Base-by-base conservation (phyloP, 164 flowering plant genomes). In the Houttuynia cordata region DNA sequence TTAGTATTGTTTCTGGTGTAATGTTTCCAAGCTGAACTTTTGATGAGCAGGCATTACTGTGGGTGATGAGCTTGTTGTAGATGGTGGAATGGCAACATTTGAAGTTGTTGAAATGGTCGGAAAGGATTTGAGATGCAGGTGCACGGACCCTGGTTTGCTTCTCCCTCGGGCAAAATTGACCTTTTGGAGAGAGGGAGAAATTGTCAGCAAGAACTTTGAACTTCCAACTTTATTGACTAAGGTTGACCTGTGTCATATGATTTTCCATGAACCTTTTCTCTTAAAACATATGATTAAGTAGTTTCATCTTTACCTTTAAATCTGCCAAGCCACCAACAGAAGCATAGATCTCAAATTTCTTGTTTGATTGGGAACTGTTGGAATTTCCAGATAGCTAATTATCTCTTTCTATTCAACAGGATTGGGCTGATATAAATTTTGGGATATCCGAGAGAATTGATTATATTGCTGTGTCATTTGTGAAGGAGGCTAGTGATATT, bases 61-160 rank as follows among this genome's bases (percentile, higher is more conserved):
- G 71, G 97, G 96, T 50, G 97, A 91, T 79, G 89, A 75, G 61
- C 78, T 91, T 61, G 86, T 91, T 30, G 74, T 91, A 67, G 97
- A 91, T 72, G 97, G 93, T 70, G 97, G 97, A 60, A 90, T 87
- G 97, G 85, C 90, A 47, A 80, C 81, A 57, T 90, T 90, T 77
- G 83, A 82, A 69, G 97, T 91, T 20, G 71, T 87, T 56, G 93
- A 91, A 65, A 87, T 79, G 65, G 58, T 80, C 58, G 97, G 93
- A 34, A 79, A 71, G 60, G 93, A 84, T 73, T 70, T 91, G 62
- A 69, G 75, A 4, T 87, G 95, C 66, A 78, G 76, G 78, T 91
- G 97, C 68, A 78, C 77, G 37, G 97, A 91, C 67, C 72, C 87
- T 59, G 96, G 96, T 68, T 69, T 91, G 23, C 71, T 91, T 60